A percentile compares a stretch with the other conserved stretches of the same genome.
Evolutionary conservation across 768 basidiomycete species (phyloP).

Genomic region (Suillus subaureus): DNA sequence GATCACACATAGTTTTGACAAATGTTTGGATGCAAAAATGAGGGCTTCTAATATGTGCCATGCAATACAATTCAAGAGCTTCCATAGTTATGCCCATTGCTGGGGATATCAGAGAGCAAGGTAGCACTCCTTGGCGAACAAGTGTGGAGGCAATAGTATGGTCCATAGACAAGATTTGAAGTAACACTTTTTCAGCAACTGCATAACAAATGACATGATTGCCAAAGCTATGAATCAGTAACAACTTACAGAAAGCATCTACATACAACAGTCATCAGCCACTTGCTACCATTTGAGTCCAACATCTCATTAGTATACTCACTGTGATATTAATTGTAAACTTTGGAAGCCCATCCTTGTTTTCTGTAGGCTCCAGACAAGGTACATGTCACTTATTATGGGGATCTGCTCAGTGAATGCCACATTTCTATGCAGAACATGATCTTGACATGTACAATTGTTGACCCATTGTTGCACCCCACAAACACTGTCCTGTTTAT

Average conservation of each 20-base stretch:
- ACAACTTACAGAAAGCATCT: constrained; percentile 3
- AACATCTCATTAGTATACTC: no score
- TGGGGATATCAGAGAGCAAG: constrained; percentile 12
- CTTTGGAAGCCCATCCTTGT: neutral
- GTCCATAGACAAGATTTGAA: constrained; percentile 2
- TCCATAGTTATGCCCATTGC: constrained; percentile 12
- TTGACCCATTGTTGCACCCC: no score
- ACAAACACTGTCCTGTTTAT: no score
- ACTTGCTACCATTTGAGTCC: neutral
- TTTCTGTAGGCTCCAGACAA: constrained; percentile 9
- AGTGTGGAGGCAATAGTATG: constrained; percentile 7
- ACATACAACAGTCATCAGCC: neutral
- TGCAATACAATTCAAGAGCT: neutral
- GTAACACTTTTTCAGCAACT: neutral
- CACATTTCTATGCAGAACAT: neutral
- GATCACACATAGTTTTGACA: neutral
- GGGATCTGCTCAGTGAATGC: constrained; percentile 2
- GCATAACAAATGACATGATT: neutral
- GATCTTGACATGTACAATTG: no score
- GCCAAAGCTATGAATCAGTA: no score
- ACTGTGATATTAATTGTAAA: no score
- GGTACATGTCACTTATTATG: constrained; percentile 1
- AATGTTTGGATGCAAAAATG: constrained; percentile 1
- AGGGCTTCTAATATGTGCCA: neutral
- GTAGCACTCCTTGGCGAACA: constrained; percentile 16